These are phyloP conservation scores for Metrosideros polymorpha DNA, from an alignment of 441 rosid species.

Conservation along the genomic window DNA sequence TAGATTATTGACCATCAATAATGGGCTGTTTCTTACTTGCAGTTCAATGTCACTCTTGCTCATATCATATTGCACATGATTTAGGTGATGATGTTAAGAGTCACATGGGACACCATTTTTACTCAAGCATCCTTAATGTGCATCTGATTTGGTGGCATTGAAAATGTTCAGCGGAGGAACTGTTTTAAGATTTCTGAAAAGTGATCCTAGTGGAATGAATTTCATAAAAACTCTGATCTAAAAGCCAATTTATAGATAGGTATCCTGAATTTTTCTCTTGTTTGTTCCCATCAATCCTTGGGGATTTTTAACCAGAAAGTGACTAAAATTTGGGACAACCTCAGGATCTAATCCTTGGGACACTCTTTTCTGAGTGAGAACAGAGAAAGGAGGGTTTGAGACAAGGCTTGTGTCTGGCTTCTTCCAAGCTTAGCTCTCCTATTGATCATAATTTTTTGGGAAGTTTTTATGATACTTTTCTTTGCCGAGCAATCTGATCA, in stretches of 20 bases:
- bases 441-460: neutral
- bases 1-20: neutral
- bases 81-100: neutral
- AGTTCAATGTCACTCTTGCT: neutral
- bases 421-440: neutral
- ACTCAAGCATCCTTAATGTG: fast-evolving
- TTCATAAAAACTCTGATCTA: neutral
- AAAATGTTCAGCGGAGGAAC: neutral
- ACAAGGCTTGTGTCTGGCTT: neutral
- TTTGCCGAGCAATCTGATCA: neutral
- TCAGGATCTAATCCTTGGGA: neutral
- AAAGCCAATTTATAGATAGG: neutral
- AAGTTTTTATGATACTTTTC: neutral
- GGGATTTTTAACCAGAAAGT: neutral
- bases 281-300: neutral
- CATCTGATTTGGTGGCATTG: neutral
- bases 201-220: neutral
- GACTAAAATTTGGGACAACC: neutral
- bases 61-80: neutral
- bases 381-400: neutral
- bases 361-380: neutral
- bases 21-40: neutral
- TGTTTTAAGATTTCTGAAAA: neutral
- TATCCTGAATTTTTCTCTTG: neutral
- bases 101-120: neutral